Evolutionary conservation across 352 stramenopile species (phyloP).

Genomic region (Phytophthora vignae): DNA sequence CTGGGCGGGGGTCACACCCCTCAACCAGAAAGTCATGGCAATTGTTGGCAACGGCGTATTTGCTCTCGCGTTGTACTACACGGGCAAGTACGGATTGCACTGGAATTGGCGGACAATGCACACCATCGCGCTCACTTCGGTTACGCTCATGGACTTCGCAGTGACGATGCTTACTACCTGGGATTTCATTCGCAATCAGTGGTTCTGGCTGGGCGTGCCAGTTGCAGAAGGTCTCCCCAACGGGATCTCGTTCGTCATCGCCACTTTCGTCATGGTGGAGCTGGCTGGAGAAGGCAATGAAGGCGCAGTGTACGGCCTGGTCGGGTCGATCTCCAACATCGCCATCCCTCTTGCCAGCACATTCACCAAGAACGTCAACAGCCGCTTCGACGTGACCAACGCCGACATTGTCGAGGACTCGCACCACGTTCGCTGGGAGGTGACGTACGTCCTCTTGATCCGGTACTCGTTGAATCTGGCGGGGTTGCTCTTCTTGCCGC

Average conservation of each 20-base stretch:
- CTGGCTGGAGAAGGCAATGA: slow-evolving; percentile 50
- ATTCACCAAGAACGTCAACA: slow-evolving; percentile 43
- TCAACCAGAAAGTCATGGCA: slow-evolving; percentile 42
- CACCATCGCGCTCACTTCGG: slow-evolving; percentile 25
- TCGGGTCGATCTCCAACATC: slow-evolving; percentile 54
- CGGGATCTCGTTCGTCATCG: slow-evolving; percentile 51
- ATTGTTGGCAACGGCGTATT: slow-evolving; percentile 47
- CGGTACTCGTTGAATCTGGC: slow-evolving; percentile 42
- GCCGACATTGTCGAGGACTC: slow-evolving; percentile 48
- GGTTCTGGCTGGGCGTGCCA: slow-evolving; percentile 53
- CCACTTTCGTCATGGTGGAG: slow-evolving; percentile 54
- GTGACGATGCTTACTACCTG: slow-evolving; percentile 35
- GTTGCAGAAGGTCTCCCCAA: slow-evolving; percentile 40
- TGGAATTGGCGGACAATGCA: slow-evolving; percentile 50
- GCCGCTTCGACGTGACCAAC: slow-evolving; percentile 49
- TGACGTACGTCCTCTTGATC: slow-evolving; percentile 53
- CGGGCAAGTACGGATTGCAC: slow-evolving; percentile 40
- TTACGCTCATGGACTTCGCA: slow-evolving; percentile 38
- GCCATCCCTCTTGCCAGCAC: slow-evolving; percentile 45
- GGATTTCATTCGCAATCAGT: slow-evolving; percentile 50
- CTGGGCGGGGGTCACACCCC: slow-evolving; percentile 35
- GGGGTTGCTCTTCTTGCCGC: slow-evolving; percentile 38
- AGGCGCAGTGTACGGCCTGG: slow-evolving; percentile 45
- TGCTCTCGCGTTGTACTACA: slow-evolving; percentile 35
- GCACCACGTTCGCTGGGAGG: slow-evolving; percentile 38